These are phyloP conservation scores for Heterotrichella gracilis DNA, from an alignment of 352 stramenopile species.

Conservation along the genomic window DNA sequence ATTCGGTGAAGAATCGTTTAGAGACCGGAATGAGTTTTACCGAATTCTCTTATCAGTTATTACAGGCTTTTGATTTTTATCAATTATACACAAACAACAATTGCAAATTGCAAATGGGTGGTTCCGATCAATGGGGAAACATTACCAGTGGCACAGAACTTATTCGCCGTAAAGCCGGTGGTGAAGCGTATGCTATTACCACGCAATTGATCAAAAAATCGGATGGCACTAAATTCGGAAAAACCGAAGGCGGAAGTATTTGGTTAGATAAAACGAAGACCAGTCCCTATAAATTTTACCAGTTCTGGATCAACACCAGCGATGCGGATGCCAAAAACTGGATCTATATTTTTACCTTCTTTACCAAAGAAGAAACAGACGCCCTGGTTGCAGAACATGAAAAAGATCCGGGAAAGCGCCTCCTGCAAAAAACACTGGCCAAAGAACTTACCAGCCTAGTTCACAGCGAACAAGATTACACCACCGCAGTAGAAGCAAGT, in stretches of 20 bases:
- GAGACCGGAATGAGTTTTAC: slow-evolving; percentile 76
- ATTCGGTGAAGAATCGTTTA: slow-evolving; percentile 81
- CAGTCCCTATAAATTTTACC: slow-evolving; percentile 49
- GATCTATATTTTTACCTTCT: slow-evolving; percentile 84
- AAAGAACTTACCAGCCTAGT: slow-evolving; percentile 12
- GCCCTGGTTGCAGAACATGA: slow-evolving; percentile 20
- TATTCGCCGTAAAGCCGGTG: slow-evolving; percentile 44
- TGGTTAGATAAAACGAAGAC: slow-evolving; percentile 60
- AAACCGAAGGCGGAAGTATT: slow-evolving; percentile 78
- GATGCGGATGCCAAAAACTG: slow-evolving; percentile 65
- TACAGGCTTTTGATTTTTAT: slow-evolving; percentile 95
- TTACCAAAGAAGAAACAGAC: slow-evolving; percentile 55
- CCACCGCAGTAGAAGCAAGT: not conserved
- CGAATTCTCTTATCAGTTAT: slow-evolving; percentile 98
- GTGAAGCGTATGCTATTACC: slow-evolving; percentile 53
- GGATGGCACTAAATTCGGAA: slow-evolving; percentile 92
- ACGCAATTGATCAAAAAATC: slow-evolving; percentile 75
- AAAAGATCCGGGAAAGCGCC: slow-evolving; percentile 15
- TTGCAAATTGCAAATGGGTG: slow-evolving; percentile 71
- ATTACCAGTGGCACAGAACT: slow-evolving; percentile 84
- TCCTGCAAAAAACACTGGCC: slow-evolving; percentile 18
- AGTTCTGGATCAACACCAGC: slow-evolving; percentile 48
- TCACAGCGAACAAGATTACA: slow-evolving; percentile 13
- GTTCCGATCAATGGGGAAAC: slow-evolving; percentile 97
- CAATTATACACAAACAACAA: slow-evolving; percentile 56